These are phyloP conservation scores for Thymus mandschuricus DNA, from an alignment of 257 asterid species.

Conservation along the genomic window DNA sequence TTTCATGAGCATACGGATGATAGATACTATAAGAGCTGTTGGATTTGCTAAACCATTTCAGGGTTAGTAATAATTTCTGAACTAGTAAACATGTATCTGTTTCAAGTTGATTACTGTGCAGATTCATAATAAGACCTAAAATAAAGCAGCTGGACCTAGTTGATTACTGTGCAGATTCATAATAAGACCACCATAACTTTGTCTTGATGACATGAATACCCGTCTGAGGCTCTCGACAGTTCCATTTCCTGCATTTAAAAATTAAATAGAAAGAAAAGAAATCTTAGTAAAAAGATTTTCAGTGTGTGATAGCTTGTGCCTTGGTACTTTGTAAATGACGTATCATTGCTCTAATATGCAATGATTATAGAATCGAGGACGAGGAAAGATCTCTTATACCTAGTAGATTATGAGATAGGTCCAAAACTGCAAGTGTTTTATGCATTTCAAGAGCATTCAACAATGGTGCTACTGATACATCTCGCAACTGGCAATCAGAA, in stretches of 20 bases:
- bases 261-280: slow-evolving; percentile 28
- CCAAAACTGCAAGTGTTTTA: slow-evolving; percentile 76
- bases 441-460: slow-evolving; percentile 76
- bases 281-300: slow-evolving; percentile 7
- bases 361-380: slow-evolving; percentile 24
- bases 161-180: too few relatives aligned
- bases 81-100: slow-evolving; percentile 10
- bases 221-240: slow-evolving; percentile 76
- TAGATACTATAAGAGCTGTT: background rate
- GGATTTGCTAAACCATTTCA: background rate
- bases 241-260: slow-evolving; percentile 65
- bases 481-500: slow-evolving; percentile 83
- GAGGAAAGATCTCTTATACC: slow-evolving; percentile 55
- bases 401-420: slow-evolving; percentile 89
- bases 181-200: slow-evolving; percentile 75
- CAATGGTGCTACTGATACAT: slow-evolving; percentile 78
- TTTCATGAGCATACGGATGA: background rate
- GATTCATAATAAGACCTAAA: too few relatives aligned
- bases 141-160: too few relatives aligned
- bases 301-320: slow-evolving; percentile 14
- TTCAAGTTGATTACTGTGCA: slow-evolving; percentile 78
- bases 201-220: slow-evolving; percentile 73
- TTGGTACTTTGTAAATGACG: background rate
- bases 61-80: background rate
- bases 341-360: slow-evolving; percentile 9